Evolutionary conservation across 139 green algal species (phyloP), one percentile per base, ranked within the genome.

Genomic region (Nannochloris sp.): DNA sequence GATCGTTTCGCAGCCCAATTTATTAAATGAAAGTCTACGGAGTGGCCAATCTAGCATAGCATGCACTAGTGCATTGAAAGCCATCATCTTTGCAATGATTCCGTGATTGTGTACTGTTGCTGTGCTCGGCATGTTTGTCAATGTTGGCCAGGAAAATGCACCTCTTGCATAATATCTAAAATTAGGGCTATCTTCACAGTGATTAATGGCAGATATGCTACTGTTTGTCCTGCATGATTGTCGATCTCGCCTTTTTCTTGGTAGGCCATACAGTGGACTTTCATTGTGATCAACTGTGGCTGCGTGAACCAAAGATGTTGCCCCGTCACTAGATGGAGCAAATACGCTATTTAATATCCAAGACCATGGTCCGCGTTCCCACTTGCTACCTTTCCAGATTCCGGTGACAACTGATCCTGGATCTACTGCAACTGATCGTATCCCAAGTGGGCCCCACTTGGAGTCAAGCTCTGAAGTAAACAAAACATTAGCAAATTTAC

Each of bases 151-250:
- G 16, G 73, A 71, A 74, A 92, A 92, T 11, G 85, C 56, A 46
- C 85, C 85, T 12, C 84, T 77, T 8, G 84, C 79, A 64, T 91
- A 92, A 61, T 87, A 92, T 44, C 43, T 30, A 33, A 20, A 28
- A 36, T 16, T 46, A 25, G 55, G 33, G 44, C 31, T 50, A 43
- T 29, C 13, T 40, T 40, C 33, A 1, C 5, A 9, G 33, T 40
- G 33, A 40, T 40, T 0, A 40, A 11, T 40, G 6, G 6, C 6
- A 40, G 33, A 40, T 40, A 1, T 40, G 33, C 6, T 40, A 40
- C 33, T 40, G 12, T 31, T 71, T 14, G 36, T 43, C 23, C 23
- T 49, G 49, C 5, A 23, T 28, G 59, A 65, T 23, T 64, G 46
- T 11, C 6, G 16, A 28, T 9, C 46, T 53, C 46, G 17, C 17